Conservation (phyloP, 768 basidiomycete genomes). For the Leucocoprinus leucothites region DNA sequence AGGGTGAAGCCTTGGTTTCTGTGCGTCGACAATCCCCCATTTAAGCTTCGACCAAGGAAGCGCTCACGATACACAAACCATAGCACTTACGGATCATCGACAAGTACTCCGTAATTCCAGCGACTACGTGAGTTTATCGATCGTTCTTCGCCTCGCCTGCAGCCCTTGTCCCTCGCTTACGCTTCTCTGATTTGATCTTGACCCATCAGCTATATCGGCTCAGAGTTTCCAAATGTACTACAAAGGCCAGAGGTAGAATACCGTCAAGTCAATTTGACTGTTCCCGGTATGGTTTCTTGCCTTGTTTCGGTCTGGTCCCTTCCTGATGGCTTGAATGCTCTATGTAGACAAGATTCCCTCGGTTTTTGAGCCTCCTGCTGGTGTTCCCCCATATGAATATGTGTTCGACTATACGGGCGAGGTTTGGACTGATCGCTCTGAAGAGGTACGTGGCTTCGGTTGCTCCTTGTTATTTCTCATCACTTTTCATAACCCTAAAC, state of each 20-base stretch:
- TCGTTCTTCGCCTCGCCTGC: neutral
- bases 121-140: conserved; percentile 27
- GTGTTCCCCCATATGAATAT: conserved; percentile 66
- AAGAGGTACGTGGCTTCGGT: conserved; percentile 49
- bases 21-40: conserved; percentile 37
- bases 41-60: neutral
- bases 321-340: conserved; percentile 4
- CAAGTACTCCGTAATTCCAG: conserved; percentile 30
- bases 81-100: conserved; percentile 26
- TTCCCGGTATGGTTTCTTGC: conserved; percentile 46
- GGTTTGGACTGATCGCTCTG: conserved; percentile 68
- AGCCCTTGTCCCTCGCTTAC: neutral
- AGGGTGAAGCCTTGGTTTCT: conserved; percentile 69
- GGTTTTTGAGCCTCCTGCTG: conserved; percentile 69
- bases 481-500: neutral
- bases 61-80: conserved; percentile 5
- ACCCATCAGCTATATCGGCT: conserved; percentile 64
- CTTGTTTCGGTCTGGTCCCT: conserved; percentile 9
- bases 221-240: conserved; percentile 70
- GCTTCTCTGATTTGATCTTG: conserved; percentile 1
- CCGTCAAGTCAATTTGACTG: conserved; percentile 76
- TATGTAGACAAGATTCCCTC: conserved; percentile 60
- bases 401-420: conserved; percentile 89
- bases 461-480: conserved; percentile 10
- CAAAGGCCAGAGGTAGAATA: conserved; percentile 72